These are phyloP conservation scores for Camelina neglecta DNA, from an alignment of 345 rosid genomes.

Conservation along the genomic window DNA sequence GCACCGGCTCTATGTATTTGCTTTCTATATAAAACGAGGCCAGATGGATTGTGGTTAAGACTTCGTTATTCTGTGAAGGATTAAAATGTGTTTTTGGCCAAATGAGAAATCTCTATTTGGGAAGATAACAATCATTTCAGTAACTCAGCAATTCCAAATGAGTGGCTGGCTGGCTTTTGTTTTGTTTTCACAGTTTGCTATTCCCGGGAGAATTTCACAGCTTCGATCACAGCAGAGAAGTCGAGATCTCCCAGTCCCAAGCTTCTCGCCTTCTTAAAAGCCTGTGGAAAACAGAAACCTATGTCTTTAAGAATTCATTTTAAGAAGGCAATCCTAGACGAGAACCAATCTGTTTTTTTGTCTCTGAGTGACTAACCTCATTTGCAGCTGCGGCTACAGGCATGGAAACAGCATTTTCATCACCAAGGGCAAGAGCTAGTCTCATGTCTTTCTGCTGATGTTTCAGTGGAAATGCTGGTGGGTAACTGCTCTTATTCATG, in stretches of 20 bases:
- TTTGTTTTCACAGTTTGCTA: slow-evolving; percentile 7
- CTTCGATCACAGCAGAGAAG: slow-evolving; percentile 88
- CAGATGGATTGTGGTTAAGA: background rate
- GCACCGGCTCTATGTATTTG: background rate
- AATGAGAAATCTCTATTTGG: slow-evolving; percentile 28
- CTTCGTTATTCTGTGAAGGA: slow-evolving; percentile 22
- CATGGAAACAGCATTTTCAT: slow-evolving; percentile 85
- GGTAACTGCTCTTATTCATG: slow-evolving; percentile 66
- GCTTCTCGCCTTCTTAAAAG: slow-evolving; percentile 93
- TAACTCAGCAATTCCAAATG: slow-evolving; percentile 5
- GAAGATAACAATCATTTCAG: slow-evolving; percentile 32
- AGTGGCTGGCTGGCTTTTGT: background rate
- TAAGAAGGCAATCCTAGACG: background rate
- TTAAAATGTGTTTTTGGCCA: slow-evolving; percentile 33
- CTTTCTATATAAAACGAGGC: background rate
- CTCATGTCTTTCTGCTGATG: slow-evolving; percentile 97
- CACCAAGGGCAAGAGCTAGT: slow-evolving; percentile 97
- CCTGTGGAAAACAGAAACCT: slow-evolving; percentile 46
- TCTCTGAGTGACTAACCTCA: slow-evolving; percentile 57
- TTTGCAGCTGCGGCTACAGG: slow-evolving; percentile 94
- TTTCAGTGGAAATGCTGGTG: slow-evolving; percentile 87
- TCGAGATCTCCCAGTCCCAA: slow-evolving; percentile 85
- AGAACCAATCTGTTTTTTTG: slow-evolving; percentile 17
- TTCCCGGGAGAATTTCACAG: slow-evolving; percentile 54
- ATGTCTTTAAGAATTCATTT: background rate